A percentile compares a stretch with the other conserved stretches of the same genome.
phyloP scores from a whole-genome alignment of 75 land plant genomes.

The Cupressus sempervirens region DNA sequence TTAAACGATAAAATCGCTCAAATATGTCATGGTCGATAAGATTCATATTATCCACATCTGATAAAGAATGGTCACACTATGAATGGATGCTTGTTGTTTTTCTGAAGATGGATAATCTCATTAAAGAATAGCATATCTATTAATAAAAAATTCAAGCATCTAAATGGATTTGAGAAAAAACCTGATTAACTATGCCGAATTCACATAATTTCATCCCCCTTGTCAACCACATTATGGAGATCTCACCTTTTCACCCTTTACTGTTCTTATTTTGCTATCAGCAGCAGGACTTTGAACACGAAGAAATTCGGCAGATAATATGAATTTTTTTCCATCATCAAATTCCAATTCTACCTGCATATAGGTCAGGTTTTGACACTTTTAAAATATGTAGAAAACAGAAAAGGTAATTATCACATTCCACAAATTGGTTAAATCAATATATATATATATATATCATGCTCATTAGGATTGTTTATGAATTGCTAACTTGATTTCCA shows the following conservation, averaged over 20 bases:
- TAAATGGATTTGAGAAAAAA: not conserved
- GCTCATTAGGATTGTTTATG: not conserved
- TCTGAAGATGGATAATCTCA: not conserved
- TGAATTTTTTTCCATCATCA: conserved; percentile 55
- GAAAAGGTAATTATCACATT: not conserved
- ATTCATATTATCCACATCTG: not conserved
- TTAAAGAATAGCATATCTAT: not conserved
- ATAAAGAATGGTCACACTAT: not conserved
- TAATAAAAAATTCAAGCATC: not conserved
- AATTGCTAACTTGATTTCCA: not conserved
- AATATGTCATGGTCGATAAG: not conserved
- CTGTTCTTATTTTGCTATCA: conserved; percentile 74
- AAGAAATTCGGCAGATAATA: conserved; percentile 76
- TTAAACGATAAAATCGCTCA: not conserved
- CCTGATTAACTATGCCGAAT: not conserved
- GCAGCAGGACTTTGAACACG: conserved; percentile 89
- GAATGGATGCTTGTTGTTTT: not conserved
- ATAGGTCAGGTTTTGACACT: not conserved
- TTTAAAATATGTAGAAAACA: not conserved
- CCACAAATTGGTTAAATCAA: not conserved
- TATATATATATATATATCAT: not conserved
- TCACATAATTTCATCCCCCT: not conserved
- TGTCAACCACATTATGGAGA: not conserved
- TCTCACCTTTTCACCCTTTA: conserved; percentile 64
- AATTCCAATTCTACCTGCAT: conserved; percentile 77